phyloP scores from a whole-genome alignment of 164 flowering plant genomes.

The Brasenia schreberi region DNA sequence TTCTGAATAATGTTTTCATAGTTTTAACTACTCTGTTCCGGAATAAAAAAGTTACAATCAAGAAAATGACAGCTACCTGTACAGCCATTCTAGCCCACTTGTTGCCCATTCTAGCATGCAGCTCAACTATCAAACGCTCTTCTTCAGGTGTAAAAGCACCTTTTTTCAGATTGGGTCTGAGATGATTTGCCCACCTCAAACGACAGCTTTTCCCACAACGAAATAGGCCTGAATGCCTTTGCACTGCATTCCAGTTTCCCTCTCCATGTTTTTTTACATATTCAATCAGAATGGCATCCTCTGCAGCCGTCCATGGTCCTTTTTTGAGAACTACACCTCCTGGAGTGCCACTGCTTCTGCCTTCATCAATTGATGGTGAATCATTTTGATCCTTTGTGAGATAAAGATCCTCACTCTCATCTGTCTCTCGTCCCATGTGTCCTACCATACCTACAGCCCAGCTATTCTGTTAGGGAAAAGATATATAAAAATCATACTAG shows the following conservation, averaged over 20 bases:
- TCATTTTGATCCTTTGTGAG: constrained; percentile 25
- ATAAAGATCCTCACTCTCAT: constrained; percentile 40
- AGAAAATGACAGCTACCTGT: constrained; percentile 25
- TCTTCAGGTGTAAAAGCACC: constrained; percentile 59
- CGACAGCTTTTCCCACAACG: constrained; percentile 44
- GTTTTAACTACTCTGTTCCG: too few species aligned
- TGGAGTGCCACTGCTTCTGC: constrained; percentile 20
- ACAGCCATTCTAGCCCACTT: constrained; percentile 92
- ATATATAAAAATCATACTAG: too few species aligned
- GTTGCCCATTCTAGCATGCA: constrained; percentile 66
- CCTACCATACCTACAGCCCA: too few species aligned
- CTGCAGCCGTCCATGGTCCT: constrained; percentile 79
- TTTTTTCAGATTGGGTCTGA: constrained; percentile 67
- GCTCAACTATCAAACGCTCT: constrained; percentile 46
- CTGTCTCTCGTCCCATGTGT: constrained; percentile 29
- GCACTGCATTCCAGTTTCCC: constrained; percentile 80
- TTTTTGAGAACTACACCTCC: constrained; percentile 33
- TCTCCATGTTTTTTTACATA: constrained; percentile 66
- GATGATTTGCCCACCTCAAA: constrained; percentile 76
- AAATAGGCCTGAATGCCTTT: constrained; percentile 42
- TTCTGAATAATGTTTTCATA: background rate
- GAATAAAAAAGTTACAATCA: background rate
- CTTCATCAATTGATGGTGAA: constrained; percentile 37
- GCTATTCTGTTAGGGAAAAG: too few species aligned
- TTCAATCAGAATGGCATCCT: constrained; percentile 52